phyloP scores from a whole-genome alignment of 768 basidiomycete genomes.

The Xerocomellus dryophilus region DNA sequence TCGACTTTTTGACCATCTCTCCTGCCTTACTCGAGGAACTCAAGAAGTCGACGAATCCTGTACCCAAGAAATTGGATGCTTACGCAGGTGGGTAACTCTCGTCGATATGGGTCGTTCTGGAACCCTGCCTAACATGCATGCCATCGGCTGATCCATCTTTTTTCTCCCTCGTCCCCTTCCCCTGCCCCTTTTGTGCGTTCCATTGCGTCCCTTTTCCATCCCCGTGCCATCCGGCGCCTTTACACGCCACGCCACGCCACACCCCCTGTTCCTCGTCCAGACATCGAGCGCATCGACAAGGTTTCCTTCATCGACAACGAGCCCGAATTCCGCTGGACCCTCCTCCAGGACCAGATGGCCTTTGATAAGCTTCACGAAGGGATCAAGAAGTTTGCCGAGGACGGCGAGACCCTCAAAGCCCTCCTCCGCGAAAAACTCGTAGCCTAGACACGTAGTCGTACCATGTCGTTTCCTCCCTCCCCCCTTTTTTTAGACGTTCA shows the following conservation, averaged over 20 bases:
- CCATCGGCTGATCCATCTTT: slow-evolving; percentile 14
- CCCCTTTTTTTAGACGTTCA: not conserved
- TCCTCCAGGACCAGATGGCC: slow-evolving; percentile 95
- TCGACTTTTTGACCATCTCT: slow-evolving; percentile 96
- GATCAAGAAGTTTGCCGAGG: slow-evolving; percentile 97
- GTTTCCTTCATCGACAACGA: slow-evolving; percentile 88
- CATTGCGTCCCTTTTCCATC: not conserved
- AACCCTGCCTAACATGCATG: not conserved
- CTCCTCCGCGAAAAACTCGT: slow-evolving; percentile 67
- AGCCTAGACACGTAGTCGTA: slow-evolving; percentile 8
- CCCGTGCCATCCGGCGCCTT: not conserved
- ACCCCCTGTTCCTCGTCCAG: slow-evolving; percentile 27
- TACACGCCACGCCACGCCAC: not conserved
- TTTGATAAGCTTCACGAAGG: slow-evolving; percentile 99
- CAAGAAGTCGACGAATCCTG: slow-evolving; percentile 68
- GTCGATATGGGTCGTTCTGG: not conserved
- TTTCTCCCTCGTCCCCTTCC: not conserved
- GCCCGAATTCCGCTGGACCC: slow-evolving; percentile 92
- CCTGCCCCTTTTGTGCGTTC: not conserved
- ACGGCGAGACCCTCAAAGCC: slow-evolving; percentile 84
- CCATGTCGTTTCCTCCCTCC: not conserved
- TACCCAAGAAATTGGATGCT: slow-evolving; percentile 84
- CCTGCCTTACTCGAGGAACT: slow-evolving; percentile 91
- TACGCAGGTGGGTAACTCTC: slow-evolving; percentile 46
- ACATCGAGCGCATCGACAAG: slow-evolving; percentile 63